Base-by-base conservation (phyloP, 257 asterid species). In the Gynochthodes officinalis region DNA sequence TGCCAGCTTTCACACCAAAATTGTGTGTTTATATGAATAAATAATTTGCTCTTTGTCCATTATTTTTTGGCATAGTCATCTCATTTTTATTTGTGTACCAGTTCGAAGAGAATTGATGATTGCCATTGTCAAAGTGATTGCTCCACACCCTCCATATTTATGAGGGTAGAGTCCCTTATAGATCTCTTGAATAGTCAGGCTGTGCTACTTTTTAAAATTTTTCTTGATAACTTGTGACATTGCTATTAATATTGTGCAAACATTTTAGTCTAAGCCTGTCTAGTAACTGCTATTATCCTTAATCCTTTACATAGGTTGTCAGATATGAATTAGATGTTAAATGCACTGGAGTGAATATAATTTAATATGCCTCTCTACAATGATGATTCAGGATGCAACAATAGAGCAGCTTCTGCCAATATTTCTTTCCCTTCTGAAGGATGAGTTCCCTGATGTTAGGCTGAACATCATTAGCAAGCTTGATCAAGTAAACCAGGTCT, bases 351-450 rank as follows among this genome's bases (percentile, higher is more conserved):
- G 10, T 60, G 40, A 60, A 60, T 50, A 50, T 50, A 50, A 18
- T 58, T 7, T n/a, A 52, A 44, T 44, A 4, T 73, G 40, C 3
- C 42, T 11, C 72, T 75, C 52, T 68, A 23, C 67, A 44, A 49
- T 78, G 67, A 70, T 85, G 81, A 76, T 71, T 78, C 84, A 91
- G 95, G 97, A 87, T 77, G 92, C 96, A 57, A 91, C 97, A 27
- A 89, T 89, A 21, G 96, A 91, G 78, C 97, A 91, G 77, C 97
- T 90, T 78, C 90, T 90, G 63, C 97, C 96, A n/a, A 89, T 90
- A 75, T 89, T 91, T 77, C 96, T 91, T 59, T 91, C 96, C 73
- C 94, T 91, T 77, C 77, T 89, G 85, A 91, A 91, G 81, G 97
- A 91, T 72, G 97, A 91, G 82, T 91, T 89, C 81, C 97, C 96